Conservation (phyloP, 371 early-diverging fungal species). For the Actinomortierella wolfii region DNA sequence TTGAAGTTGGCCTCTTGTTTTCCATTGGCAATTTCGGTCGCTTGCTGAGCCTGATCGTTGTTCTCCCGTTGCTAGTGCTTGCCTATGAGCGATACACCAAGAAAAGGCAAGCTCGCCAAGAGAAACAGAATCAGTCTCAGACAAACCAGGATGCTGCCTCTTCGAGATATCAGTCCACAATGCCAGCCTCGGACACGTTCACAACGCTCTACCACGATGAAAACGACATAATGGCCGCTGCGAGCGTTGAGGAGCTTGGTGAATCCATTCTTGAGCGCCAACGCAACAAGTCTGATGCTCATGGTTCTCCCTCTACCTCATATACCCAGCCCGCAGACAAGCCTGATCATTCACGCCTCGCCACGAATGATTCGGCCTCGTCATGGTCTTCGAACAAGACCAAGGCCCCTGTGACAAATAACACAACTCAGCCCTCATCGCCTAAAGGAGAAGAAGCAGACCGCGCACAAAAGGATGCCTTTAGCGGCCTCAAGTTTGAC, state of each 20-base stretch:
- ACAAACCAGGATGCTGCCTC: too few species aligned
- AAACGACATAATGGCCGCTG: constrained; percentile 13
- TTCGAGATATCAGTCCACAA: background rate
- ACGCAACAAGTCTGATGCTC: background rate
- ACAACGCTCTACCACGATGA: too few species aligned
- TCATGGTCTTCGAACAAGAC: too few species aligned
- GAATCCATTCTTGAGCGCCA: constrained; percentile 5
- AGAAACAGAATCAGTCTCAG: background rate
- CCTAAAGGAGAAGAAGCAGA: too few species aligned
- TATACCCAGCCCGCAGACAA: background rate
- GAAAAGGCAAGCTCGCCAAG: constrained; percentile 11
- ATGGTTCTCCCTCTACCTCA: background rate
- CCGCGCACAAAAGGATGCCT: constrained; percentile 2
- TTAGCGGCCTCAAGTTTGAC: constrained; percentile 49
- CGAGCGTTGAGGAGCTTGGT: constrained; percentile 37
- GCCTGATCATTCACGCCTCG: background rate
- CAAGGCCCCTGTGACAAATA: too few species aligned
- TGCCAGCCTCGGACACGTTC: too few species aligned
- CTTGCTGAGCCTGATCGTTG: constrained; percentile 18
- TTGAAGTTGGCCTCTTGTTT: constrained; percentile 39
- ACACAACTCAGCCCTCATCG: background rate
- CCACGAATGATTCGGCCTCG: too few species aligned
- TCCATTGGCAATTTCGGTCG: constrained; percentile 13
- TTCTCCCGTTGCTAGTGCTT: constrained; percentile 26
- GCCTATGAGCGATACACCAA: constrained; percentile 10